A percentile compares a stretch with the other conserved stretches of the same genome.
Evolutionary conservation across 306 rosid genomes (phyloP).

Genomic region (Canavalia ensiformis): DNA sequence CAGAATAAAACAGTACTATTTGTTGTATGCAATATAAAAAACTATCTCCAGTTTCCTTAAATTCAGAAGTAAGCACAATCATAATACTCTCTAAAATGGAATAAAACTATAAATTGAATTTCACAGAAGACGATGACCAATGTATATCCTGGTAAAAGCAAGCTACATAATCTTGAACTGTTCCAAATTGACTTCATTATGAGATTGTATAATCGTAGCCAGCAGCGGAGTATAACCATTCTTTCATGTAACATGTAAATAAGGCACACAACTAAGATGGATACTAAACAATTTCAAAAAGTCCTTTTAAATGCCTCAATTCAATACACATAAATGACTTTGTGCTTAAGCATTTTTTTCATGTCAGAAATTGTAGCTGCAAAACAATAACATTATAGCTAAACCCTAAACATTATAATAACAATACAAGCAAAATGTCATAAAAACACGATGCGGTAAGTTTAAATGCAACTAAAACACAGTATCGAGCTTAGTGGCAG

Average conservation of each 20-base stretch:
- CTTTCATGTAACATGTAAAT: neutral
- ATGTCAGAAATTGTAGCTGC: neutral
- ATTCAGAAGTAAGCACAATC: slow-evolving; percentile 10
- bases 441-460: neutral
- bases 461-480: neutral
- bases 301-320: slow-evolving; percentile 23
- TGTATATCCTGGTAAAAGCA: slow-evolving; percentile 2
- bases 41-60: slow-evolving; percentile 2
- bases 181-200: slow-evolving; percentile 17
- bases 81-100: slow-evolving; percentile 1
- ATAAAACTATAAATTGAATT: slow-evolving; percentile 2
- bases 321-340: neutral
- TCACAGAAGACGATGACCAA: neutral
- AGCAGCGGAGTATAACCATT: slow-evolving; percentile 1
- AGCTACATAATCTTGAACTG: neutral
- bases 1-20: neutral
- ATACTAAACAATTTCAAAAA: neutral
- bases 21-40: neutral
- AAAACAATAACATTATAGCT: neutral
- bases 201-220: neutral
- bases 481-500: neutral
- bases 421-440: neutral
- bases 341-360: neutral
- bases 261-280: neutral
- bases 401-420: slow-evolving; percentile 9